A percentile compares a stretch with the other conserved stretches of the same genome.
Conservation (phyloP, 1,284 basidiomycete species). For the Amylostereum areolatum region DNA sequence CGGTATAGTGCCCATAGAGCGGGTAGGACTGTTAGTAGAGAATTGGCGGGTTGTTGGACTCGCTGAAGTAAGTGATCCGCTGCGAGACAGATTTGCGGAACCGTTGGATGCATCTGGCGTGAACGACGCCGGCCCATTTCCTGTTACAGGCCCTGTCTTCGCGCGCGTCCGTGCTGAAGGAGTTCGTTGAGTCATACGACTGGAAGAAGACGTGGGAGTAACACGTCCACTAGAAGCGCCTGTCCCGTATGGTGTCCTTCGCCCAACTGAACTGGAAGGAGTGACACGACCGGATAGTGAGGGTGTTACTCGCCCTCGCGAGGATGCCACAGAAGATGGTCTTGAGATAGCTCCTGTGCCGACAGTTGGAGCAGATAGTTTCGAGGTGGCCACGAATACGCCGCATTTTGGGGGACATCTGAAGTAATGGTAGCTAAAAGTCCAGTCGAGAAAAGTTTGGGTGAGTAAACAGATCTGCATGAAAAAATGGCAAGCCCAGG, state of each 20-base stretch:
- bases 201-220: constrained; percentile 19
- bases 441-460: no score
- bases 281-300: constrained; percentile 37
- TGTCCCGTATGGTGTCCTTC: constrained; percentile 8
- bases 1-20: constrained; percentile 25
- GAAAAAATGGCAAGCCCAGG: no score
- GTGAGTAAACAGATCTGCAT: no score
- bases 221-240: constrained; percentile 19
- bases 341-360: constrained; percentile 46
- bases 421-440: constrained; percentile 76
- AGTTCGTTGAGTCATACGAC: constrained; percentile 18
- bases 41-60: constrained; percentile 25
- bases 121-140: constrained; percentile 4
- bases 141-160: constrained; percentile 6
- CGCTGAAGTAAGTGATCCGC: constrained; percentile 57
- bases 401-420: constrained; percentile 81
- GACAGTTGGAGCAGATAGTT: constrained; percentile 76
- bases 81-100: constrained; percentile 53
- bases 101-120: background rate
- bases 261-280: constrained; percentile 31
- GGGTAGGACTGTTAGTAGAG: constrained; percentile 31
- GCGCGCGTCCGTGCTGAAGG: constrained; percentile 19
- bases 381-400: constrained; percentile 81
- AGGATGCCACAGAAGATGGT: constrained; percentile 78
- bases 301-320: constrained; percentile 51